Conservation (phyloP, 495 filamentous ascomycete species). For the Schizothecium vesticola region DNA sequence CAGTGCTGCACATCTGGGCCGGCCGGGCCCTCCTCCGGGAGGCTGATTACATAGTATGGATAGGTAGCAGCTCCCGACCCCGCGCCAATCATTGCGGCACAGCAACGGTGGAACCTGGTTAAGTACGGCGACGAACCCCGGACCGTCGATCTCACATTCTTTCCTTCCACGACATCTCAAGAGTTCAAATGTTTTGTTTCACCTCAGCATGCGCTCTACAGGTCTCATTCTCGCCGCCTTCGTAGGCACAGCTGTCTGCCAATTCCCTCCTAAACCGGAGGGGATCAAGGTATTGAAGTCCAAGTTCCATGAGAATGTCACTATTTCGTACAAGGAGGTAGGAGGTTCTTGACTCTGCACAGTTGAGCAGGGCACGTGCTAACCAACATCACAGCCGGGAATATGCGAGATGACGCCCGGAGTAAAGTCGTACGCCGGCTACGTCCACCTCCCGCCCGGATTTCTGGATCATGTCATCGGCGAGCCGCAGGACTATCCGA, state of each 20-base stretch:
- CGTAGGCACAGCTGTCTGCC: not conserved
- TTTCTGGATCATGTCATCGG: constrained; percentile 10
- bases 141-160: too few species aligned
- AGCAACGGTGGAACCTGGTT: too few species aligned
- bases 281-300: constrained; percentile 50
- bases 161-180: too few species aligned
- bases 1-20: too few species aligned
- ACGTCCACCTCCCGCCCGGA: constrained; percentile 38
- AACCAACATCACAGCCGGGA: constrained; percentile 20
- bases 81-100: too few species aligned
- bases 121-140: too few species aligned
- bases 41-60: too few species aligned
- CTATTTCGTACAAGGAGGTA: constrained; percentile 61
- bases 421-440: constrained; percentile 52
- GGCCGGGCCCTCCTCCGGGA: too few species aligned
- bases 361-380: not conserved
- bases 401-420: constrained; percentile 51
- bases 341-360: not conserved
- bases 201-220: too few species aligned
- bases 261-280: constrained; percentile 28
- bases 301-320: constrained; percentile 51
- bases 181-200: too few species aligned
- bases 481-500: constrained; percentile 11
- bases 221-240: too few species aligned
- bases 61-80: too few species aligned